Evolutionary conservation across 2,329 filamentous ascomycete species (phyloP), one percentile per base, ranked within the genome.

Genomic region (Alternaria rosae): DNA sequence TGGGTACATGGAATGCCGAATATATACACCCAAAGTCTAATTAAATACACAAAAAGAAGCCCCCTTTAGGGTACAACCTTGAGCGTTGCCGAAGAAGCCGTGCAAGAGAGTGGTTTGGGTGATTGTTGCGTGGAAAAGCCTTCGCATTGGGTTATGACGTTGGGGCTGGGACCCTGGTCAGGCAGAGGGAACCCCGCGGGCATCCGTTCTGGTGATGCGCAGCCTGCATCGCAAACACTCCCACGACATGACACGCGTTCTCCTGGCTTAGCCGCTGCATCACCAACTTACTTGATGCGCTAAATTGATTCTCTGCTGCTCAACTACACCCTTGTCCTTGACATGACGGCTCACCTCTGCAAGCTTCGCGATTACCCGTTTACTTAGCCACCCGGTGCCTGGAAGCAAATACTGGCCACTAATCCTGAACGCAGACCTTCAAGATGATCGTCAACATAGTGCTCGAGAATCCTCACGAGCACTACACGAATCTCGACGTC

Each of bases 401-500:
- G 48, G 42, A 45, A 47, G n/a, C 54, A 45, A 23, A 51, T 43
- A 28, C 25, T 45, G 21, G 51, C 38, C 32, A 21, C 32, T 11
- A 47, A 38, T 21, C 32, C 38, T 38, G 44, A 55, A 57, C 50
- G 56, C 52, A 43, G 38, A 43, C 56, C 47, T 54, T 50, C 58
- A 67, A 45, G 5, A 78, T 78, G 75, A 57, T 89, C 51, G 87
- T 92, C 72, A 85, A 87, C 62, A 88, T 93, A 71, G 81, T 84
- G 48, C 86, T 93, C 69, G 87, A 92, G 54, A 88, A 71, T 53
- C 85, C 86, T 53, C 88, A 89, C 67, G 85, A 88, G 69, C 91
- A 91, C 82, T 92, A 91, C 79, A 94, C 92, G 54, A 94, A 94
- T 75, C 88, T 94, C 71, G 92, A 94, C 78, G 82, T 86, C 64